Conservation (phyloP, 164 flowering plant genomes). For the Piper betle region DNA sequence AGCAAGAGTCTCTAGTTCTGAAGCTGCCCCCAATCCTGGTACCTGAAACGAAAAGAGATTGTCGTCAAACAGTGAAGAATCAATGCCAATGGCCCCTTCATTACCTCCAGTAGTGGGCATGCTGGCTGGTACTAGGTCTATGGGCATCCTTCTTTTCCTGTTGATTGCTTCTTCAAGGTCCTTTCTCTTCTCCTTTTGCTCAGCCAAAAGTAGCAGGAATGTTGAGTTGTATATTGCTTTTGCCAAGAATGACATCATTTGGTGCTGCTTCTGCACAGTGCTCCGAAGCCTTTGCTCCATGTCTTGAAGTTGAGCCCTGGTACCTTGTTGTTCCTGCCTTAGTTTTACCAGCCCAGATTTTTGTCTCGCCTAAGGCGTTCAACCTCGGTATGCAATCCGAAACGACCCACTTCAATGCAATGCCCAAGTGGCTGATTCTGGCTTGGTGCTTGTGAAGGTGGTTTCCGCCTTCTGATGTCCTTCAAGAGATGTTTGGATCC, state of each 20-base stretch:
- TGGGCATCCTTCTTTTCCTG: constrained; percentile 49
- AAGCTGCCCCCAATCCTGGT: constrained; percentile 24
- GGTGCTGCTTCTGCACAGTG: constrained; percentile 55
- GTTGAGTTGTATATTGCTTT: constrained; percentile 52
- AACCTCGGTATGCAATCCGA: constrained; percentile 52
- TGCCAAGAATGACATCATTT: constrained; percentile 77
- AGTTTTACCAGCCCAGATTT: constrained; percentile 55
- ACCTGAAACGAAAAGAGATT: constrained; percentile 23
- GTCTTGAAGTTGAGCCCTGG: constrained; percentile 28
- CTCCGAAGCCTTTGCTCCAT: constrained; percentile 53
- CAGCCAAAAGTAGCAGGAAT: constrained; percentile 46
- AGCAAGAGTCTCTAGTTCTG: constrained; percentile 35
- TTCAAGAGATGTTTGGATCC: constrained; percentile 59
- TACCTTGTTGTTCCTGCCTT: constrained; percentile 62
- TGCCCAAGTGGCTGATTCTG: constrained; percentile 35
- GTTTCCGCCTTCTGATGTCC: constrained; percentile 54
- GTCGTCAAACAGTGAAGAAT: constrained; percentile 16
- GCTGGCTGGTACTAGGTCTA: constrained; percentile 35
- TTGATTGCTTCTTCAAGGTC: constrained; percentile 42
- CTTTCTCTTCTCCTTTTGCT: constrained; percentile 39
- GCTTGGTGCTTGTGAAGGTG: constrained; percentile 13
- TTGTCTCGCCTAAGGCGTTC: constrained; percentile 57
- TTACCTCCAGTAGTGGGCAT: constrained; percentile 6
- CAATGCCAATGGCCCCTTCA: constrained; percentile 14
- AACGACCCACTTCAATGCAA: constrained; percentile 55